phyloP scores from a whole-genome alignment of 495 filamentous ascomycete genomes.

The Neurospora sp. region DNA sequence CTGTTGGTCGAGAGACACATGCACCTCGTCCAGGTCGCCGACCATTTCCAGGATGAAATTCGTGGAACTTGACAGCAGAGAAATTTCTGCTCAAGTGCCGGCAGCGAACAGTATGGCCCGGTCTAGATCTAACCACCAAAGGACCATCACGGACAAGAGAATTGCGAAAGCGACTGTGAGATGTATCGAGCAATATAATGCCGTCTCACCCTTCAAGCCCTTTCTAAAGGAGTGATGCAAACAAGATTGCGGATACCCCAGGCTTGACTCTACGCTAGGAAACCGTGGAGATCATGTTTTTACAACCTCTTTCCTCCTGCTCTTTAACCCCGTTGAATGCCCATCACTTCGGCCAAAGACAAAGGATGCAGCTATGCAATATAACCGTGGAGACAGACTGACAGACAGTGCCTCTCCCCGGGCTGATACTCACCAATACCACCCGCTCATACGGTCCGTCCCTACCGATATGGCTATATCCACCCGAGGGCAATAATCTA shows the following conservation, averaged over 20 bases:
- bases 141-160: not conserved
- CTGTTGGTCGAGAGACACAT: constrained; percentile 1
- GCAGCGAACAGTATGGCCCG: not conserved
- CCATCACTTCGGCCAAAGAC: not conserved
- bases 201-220: not conserved
- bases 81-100: not conserved
- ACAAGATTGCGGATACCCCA: not conserved
- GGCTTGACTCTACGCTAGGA: constrained; percentile 5
- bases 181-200: not conserved
- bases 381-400: constrained; percentile 3
- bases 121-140: not conserved
- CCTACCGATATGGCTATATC: constrained; percentile 34
- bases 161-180: not conserved
- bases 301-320: constrained; percentile 10
- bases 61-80: not conserved
- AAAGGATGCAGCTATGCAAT: constrained; percentile 13
- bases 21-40: constrained; percentile 1
- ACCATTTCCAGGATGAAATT: not conserved
- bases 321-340: constrained; percentile 2
- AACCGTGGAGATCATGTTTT: constrained; percentile 3
- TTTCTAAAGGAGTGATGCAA: constrained; percentile 4
- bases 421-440: constrained; percentile 13
- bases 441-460: constrained; percentile 34
- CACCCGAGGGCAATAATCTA: constrained; percentile 16
- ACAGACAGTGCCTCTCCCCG: constrained; percentile 1